Conservation (phyloP, 2,329 filamentous ascomycete genomes). For the Arthroderma sp. region DNA sequence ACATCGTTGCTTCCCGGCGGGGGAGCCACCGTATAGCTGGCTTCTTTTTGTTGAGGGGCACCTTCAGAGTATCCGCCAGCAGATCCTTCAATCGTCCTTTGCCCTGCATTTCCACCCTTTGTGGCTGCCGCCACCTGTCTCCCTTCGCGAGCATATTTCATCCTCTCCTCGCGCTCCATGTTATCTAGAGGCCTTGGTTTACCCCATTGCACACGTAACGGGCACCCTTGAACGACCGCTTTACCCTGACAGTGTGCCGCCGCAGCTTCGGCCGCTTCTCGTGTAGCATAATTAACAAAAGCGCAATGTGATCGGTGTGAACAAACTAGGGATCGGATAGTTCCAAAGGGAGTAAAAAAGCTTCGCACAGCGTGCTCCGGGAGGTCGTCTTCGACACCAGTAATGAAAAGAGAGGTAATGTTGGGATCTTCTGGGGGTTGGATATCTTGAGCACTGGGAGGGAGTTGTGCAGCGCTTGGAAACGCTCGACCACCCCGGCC, state of each 20-base stretch:
- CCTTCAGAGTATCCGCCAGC: constrained; percentile 24
- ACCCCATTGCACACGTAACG: constrained; percentile 81
- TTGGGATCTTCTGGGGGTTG: constrained; percentile 69
- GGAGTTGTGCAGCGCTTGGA: constrained; percentile 57
- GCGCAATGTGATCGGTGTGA: constrained; percentile 96
- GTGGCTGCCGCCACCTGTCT: constrained; percentile 43
- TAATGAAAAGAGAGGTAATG: constrained; percentile 87
- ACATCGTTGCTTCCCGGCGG: constrained; percentile 68
- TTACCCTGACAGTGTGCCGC: constrained; percentile 74
- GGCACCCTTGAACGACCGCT: constrained; percentile 81
- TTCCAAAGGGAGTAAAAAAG: constrained; percentile 79
- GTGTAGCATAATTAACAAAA: constrained; percentile 84
- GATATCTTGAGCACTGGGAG: constrained; percentile 74
- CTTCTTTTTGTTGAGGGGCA: constrained; percentile 24
- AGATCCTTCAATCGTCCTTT: constrained; percentile 10
- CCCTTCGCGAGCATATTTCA: constrained; percentile 68
- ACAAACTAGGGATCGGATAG: constrained; percentile 84
- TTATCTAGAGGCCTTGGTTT: constrained; percentile 82
- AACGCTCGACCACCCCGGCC: constrained; percentile 46
- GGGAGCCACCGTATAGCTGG: constrained; percentile 47
- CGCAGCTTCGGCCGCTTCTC: constrained; percentile 73
- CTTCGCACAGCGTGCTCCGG: constrained; percentile 83
- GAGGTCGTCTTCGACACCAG: constrained; percentile 88
- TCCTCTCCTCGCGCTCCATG: constrained; percentile 74
- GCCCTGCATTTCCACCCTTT: constrained; percentile 18